Evolutionary conservation across 805 yeast species (phyloP).

Genomic region (Lipomyces spencermartinsiae): DNA sequence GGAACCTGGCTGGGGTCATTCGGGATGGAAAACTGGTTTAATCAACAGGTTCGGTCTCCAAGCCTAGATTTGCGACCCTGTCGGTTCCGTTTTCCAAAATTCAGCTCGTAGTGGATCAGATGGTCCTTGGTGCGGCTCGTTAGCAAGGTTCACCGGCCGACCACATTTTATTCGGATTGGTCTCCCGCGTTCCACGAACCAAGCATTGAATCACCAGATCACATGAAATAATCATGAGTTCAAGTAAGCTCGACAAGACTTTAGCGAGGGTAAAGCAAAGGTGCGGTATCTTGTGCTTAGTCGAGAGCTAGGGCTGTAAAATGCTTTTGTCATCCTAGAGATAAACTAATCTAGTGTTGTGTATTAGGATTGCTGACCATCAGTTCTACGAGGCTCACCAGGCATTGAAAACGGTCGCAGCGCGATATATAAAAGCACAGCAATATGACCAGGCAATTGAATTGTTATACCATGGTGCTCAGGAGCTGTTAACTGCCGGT

Average conservation of each 20-base stretch:
- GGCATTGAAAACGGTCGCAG: slow-evolving; percentile 86
- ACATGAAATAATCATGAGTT: slow-evolving; percentile 3
- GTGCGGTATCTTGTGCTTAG: not conserved
- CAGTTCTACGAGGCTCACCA: slow-evolving; percentile 96
- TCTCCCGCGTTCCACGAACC: not conserved
- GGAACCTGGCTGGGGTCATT: no score
- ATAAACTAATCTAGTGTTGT: not conserved
- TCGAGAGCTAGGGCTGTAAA: not conserved
- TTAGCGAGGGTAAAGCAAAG: slow-evolving; percentile 15
- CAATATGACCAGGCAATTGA: slow-evolving; percentile 76
- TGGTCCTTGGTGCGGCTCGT: no score
- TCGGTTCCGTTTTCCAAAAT: no score
- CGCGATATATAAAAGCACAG: slow-evolving; percentile 75
- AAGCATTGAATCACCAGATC: not conserved
- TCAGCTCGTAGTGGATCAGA: no score
- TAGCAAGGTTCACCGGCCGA: no score
- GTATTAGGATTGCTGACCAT: slow-evolving; percentile 64
- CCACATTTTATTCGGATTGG: no score
- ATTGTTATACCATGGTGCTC: slow-evolving; percentile 72
- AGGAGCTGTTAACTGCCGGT: slow-evolving; percentile 67
- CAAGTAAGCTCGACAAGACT: slow-evolving; percentile 15
- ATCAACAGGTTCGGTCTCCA: no score
- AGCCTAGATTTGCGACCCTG: no score
- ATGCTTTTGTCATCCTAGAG: not conserved
- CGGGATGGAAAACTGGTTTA: no score